phyloP scores from a whole-genome alignment of 2,329 filamentous ascomycete genomes.

The Pseudophaeomoniella oleicola region DNA sequence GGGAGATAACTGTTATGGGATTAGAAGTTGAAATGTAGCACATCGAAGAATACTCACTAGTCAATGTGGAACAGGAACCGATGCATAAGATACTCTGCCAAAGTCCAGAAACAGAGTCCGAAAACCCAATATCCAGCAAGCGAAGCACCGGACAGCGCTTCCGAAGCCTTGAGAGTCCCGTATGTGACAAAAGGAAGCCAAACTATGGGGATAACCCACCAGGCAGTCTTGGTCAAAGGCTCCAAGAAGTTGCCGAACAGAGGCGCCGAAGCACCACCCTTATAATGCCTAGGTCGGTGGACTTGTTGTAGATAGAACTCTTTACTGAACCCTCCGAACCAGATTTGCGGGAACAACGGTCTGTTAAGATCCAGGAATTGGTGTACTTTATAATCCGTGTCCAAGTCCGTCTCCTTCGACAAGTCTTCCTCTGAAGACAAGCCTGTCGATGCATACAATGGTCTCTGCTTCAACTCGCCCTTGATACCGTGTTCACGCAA shows the following conservation, averaged over 20 bases:
- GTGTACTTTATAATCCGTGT: slow-evolving; percentile 68
- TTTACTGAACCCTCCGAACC: slow-evolving; percentile 75
- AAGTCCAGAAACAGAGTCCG: slow-evolving; percentile 70
- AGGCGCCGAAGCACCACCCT: slow-evolving; percentile 78
- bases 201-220: slow-evolving; percentile 73
- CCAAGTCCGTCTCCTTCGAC: slow-evolving; percentile 66
- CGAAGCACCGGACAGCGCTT: slow-evolving; percentile 40
- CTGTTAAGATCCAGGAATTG: slow-evolving; percentile 84
- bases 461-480: slow-evolving; percentile 21
- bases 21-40: slow-evolving; percentile 27
- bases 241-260: slow-evolving; percentile 98
- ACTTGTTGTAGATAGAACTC: slow-evolving; percentile 96
- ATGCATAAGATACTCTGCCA: slow-evolving; percentile 81
- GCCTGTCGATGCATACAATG: slow-evolving; percentile 49
- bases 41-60: slow-evolving; percentile 45
- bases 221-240: slow-evolving; percentile 85
- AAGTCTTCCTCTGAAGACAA: slow-evolving; percentile 84
- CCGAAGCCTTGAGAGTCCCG: slow-evolving; percentile 50
- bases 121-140: slow-evolving; percentile 48
- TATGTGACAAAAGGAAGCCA: slow-evolving; percentile 76
- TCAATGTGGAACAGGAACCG: slow-evolving; percentile 91
- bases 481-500: slow-evolving; percentile 22
- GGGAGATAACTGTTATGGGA: slow-evolving; percentile 47
- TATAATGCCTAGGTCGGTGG: slow-evolving; percentile 90
- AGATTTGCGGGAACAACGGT: slow-evolving; percentile 78